phyloP scores from a whole-genome alignment of 805 yeast genomes.

The Pichia nakasei region DNA sequence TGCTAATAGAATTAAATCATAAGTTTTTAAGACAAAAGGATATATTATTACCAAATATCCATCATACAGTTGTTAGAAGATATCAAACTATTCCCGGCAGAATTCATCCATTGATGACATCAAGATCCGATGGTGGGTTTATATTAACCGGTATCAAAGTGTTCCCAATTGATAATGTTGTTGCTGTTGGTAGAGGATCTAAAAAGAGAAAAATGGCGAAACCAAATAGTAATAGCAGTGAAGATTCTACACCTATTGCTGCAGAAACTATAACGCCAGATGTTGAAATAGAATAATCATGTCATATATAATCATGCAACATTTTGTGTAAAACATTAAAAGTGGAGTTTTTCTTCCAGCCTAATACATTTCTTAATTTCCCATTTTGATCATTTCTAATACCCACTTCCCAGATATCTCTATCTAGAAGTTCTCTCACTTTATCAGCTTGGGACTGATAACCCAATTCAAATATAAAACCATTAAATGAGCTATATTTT shows the following conservation, averaged over 20 bases:
- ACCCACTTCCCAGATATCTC: conserved; percentile 35
- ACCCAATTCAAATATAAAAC: conserved; percentile 75
- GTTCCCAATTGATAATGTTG: conserved; percentile 54
- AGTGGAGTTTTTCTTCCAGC: conserved; percentile 34
- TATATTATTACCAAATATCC: conserved; percentile 72
- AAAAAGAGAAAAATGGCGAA: conserved; percentile 29
- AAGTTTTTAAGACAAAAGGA: conserved; percentile 57
- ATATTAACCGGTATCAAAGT: conserved; percentile 73
- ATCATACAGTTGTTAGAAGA: conserved; percentile 73
- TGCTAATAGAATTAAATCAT: conserved; percentile 65
- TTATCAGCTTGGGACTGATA: conserved; percentile 42
- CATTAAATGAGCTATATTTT: conserved; percentile 33
- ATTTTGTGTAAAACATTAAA: conserved; percentile 10
- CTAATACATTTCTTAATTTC: conserved; percentile 52
- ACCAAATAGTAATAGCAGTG: conserved; percentile 4
- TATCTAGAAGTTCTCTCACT: conserved; percentile 6
- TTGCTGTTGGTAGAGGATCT: conserved; percentile 62
- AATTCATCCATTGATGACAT: conserved; percentile 91
- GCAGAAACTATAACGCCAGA: neutral
- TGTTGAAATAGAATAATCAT: neutral
- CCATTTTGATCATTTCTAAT: conserved; percentile 41
- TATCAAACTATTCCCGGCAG: conserved; percentile 93
- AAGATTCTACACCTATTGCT: conserved; percentile 1
- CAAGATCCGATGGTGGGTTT: conserved; percentile 88
- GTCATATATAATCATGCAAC: conserved; percentile 9